These are phyloP conservation scores for Eimeria praecox DNA, from an alignment of 169 alveolate genomes.

Conservation along the genomic window DNA sequence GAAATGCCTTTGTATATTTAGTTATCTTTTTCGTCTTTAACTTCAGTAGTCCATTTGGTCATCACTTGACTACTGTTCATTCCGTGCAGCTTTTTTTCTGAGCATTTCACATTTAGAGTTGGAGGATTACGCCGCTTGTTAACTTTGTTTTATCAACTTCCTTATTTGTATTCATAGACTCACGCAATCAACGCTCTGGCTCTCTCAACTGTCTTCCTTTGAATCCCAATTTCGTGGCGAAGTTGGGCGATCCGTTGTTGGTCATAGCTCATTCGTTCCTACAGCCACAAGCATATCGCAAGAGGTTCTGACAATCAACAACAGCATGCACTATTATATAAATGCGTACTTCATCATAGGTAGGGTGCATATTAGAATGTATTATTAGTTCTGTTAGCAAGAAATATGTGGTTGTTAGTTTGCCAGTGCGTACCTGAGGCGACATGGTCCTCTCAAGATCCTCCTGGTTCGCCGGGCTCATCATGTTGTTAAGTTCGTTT, in stretches of 20 bases:
- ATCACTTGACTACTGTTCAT: neutral
- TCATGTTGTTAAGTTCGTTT: slow-evolving; percentile 18
- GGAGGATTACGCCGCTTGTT: neutral
- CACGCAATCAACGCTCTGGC: slow-evolving; percentile 68
- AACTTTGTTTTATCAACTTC: neutral
- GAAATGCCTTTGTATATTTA: neutral
- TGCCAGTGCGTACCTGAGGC: slow-evolving; percentile 51
- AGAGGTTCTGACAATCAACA: neutral
- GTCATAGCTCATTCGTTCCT: slow-evolving; percentile 78
- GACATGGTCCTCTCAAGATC: slow-evolving; percentile 74
- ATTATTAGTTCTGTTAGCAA: neutral
- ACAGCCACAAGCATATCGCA: neutral
- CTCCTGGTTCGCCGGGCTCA: slow-evolving; percentile 68
- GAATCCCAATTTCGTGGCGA: slow-evolving; percentile 50
- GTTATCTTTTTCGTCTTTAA: neutral
- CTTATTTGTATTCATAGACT: neutral
- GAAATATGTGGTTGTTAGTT: neutral
- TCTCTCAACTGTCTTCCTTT: slow-evolving; percentile 67
- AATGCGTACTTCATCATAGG: neutral
- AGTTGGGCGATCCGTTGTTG: slow-evolving; percentile 78
- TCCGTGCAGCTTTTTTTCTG: slow-evolving; percentile 55
- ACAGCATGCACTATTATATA: no score
- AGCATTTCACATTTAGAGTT: neutral
- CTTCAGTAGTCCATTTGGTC: neutral
- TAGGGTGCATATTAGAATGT: neutral